Evolutionary conservation across 306 rosid genomes (phyloP).

Genomic region (Casuarina equisetifolia): DNA sequence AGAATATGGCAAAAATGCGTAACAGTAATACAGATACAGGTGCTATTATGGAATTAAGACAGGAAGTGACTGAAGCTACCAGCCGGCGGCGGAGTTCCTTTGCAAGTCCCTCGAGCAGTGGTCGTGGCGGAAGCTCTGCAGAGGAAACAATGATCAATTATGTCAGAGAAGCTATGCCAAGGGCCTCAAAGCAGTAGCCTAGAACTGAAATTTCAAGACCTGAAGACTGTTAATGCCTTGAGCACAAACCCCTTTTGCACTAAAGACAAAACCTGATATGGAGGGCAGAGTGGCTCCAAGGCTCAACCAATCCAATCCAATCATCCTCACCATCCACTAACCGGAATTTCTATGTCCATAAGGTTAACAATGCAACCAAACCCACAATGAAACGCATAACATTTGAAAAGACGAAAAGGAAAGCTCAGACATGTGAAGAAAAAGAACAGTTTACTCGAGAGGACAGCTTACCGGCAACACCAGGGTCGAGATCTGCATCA

Average conservation of each 20-base stretch:
- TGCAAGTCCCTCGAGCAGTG: slow-evolving; percentile 82
- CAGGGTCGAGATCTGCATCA: slow-evolving; percentile 89
- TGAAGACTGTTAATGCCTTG: slow-evolving; percentile 6
- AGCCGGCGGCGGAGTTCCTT: slow-evolving; percentile 74
- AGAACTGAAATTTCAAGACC: slow-evolving; percentile 17
- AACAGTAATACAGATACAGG: slow-evolving; percentile 4
- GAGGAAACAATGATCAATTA: slow-evolving; percentile 15
- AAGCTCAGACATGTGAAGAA: not conserved
- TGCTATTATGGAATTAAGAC: not conserved
- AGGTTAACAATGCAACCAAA: not conserved
- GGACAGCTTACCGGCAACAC: slow-evolving; percentile 63
- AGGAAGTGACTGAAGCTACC: slow-evolving; percentile 43
- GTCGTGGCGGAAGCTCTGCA: slow-evolving; percentile 95
- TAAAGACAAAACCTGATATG: not conserved
- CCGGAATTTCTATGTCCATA: not conserved
- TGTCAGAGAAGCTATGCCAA: slow-evolving; percentile 24
- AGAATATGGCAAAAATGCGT: not conserved
- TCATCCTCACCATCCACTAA: not conserved
- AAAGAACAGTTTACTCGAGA: slow-evolving; percentile 5
- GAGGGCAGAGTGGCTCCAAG: slow-evolving; percentile 5
- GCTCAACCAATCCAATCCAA: slow-evolving; percentile 10
- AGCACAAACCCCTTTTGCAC: slow-evolving; percentile 17
- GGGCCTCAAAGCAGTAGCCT: not conserved
- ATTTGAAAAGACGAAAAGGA: not conserved
- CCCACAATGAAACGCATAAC: not conserved